Evolutionary conservation across 179 eudicot genomes (phyloP).

Genomic region (Vitellaria paradoxa): DNA sequence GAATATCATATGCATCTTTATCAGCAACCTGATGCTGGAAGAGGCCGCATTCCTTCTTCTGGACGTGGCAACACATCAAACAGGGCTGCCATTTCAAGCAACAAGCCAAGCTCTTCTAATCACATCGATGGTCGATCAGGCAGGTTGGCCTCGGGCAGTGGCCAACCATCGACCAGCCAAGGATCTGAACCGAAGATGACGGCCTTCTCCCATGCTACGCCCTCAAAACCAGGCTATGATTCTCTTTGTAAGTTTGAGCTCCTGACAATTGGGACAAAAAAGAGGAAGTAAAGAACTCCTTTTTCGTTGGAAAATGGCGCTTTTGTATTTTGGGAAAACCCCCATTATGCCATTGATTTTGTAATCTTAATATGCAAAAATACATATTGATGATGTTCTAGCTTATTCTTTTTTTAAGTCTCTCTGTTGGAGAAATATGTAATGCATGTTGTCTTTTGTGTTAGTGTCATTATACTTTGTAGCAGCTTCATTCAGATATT

Average conservation of each 20-base stretch:
- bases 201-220: conserved; percentile 38
- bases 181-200: conserved; percentile 54
- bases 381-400: too few relatives aligned
- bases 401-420: too few relatives aligned
- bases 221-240: conserved; percentile 42
- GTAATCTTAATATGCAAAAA: neutral
- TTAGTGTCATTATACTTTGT: too few relatives aligned
- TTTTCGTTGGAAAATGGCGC: neutral
- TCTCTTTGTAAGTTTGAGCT: conserved; percentile 53
- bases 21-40: conserved; percentile 53
- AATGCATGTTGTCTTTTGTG: too few relatives aligned
- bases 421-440: too few relatives aligned
- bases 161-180: conserved; percentile 53
- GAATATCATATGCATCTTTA: neutral
- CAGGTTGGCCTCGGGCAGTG: conserved; percentile 45
- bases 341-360: neutral
- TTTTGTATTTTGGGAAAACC: neutral
- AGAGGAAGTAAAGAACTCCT: conserved; percentile 38
- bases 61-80: conserved; percentile 55
- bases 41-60: conserved; percentile 41
- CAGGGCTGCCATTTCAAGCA: conserved; percentile 46
- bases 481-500: too few relatives aligned
- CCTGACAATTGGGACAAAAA: conserved; percentile 37
- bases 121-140: conserved; percentile 48
- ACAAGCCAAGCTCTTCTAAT: conserved; percentile 65